Conservation (phyloP, 805 yeast genomes). For the Scheffersomyces coipomensis region DNA sequence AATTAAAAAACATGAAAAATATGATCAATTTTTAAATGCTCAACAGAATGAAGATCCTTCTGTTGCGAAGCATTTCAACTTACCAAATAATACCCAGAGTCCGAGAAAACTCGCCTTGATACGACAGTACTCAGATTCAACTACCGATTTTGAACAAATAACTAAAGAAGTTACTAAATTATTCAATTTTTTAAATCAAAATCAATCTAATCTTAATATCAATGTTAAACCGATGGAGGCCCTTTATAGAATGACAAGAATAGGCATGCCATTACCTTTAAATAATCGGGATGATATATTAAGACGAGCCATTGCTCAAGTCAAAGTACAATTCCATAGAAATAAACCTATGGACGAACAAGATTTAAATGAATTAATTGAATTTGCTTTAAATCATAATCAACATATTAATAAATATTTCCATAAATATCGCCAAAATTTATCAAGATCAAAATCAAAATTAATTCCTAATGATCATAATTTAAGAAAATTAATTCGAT, state of each 20-base stretch:
- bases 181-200: conserved; percentile 17
- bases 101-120: not conserved
- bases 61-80: conserved; percentile 10
- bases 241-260: conserved; percentile 25
- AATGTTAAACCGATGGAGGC: conserved; percentile 32
- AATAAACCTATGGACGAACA: conserved; percentile 19
- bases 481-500: conserved; percentile 23
- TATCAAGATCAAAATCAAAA: conserved; percentile 16
- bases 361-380: conserved; percentile 15
- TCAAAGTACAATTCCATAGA: conserved; percentile 16
- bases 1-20: conserved; percentile 1
- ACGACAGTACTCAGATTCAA: not conserved
- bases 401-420: conserved; percentile 5
- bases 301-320: conserved; percentile 18
- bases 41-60: conserved; percentile 14
- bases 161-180: conserved; percentile 12
- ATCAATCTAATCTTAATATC: conserved; percentile 13
- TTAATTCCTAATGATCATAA: conserved; percentile 30
- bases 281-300: conserved; percentile 24
- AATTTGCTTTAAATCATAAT: conserved; percentile 12
- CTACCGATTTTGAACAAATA: conserved; percentile 2
- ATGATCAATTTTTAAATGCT: conserved; percentile 5
- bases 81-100: not conserved
- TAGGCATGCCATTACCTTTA: conserved; percentile 30
- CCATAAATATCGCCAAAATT: conserved; percentile 1